These are phyloP conservation scores for Diplocarpon rosae DNA, from an alignment of 2,329 filamentous ascomycete species.

Conservation along the genomic window DNA sequence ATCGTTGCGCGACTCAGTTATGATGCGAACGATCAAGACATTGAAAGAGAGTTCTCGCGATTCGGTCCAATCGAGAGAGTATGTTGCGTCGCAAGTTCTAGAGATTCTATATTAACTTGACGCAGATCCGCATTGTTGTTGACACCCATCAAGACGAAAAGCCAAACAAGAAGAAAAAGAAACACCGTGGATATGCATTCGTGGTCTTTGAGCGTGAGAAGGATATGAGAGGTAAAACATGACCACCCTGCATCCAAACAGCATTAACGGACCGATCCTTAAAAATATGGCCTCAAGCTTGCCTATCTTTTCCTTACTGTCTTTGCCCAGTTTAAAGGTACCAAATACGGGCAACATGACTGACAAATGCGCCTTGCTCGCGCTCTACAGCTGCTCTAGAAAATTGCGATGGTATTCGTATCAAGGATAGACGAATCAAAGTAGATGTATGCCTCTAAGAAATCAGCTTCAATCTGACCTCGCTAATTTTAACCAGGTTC, in stretches of 20 bases:
- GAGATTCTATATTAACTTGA: constrained; percentile 8
- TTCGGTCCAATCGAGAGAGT: constrained; percentile 92
- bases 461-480: background rate
- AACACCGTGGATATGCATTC: constrained; percentile 87
- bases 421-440: constrained; percentile 84
- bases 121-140: constrained; percentile 74
- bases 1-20: constrained; percentile 88
- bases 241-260: constrained; percentile 32
- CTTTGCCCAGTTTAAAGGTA: constrained; percentile 30
- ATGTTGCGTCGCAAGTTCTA: constrained; percentile 26
- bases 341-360: constrained; percentile 49
- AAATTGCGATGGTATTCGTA: constrained; percentile 72
- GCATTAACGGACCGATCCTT: constrained; percentile 25
- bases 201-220: constrained; percentile 95
- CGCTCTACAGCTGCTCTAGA: constrained; percentile 76
- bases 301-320: constrained; percentile 28
- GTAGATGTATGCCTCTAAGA: constrained; percentile 50
- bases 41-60: constrained; percentile 86
- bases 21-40: constrained; percentile 75
- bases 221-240: constrained; percentile 91
- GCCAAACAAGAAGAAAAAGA: constrained; percentile 68
- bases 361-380: constrained; percentile 55
- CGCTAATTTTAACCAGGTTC: constrained; percentile 36
- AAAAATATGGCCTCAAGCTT: constrained; percentile 33
- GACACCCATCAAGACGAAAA: constrained; percentile 60